A percentile compares a stretch with the other conserved stretches of the same genome.
Conservation (phyloP, 2,329 filamentous ascomycete genomes). For the Colletotrichum sp. region DNA sequence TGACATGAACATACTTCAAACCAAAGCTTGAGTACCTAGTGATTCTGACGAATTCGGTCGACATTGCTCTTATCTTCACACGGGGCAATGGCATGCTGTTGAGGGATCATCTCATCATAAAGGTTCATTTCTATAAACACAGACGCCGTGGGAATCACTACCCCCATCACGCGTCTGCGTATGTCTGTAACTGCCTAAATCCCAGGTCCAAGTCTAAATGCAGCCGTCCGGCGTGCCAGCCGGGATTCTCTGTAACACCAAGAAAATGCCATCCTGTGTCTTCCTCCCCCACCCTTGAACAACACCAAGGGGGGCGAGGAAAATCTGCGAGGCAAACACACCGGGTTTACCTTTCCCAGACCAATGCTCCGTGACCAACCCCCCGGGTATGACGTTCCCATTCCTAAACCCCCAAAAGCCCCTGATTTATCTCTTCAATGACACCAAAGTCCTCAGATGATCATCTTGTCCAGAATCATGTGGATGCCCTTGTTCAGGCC, state of each 20-base stretch:
- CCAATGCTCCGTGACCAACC: background rate
- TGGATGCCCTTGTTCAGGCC: slow-evolving; percentile 63
- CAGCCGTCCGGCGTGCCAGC: background rate
- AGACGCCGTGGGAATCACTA: background rate
- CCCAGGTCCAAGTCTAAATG: background rate
- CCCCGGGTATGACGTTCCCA: background rate
- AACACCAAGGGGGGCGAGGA: background rate
- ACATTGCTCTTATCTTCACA: background rate
- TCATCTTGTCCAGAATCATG: slow-evolving; percentile 73
- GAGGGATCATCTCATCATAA: background rate
- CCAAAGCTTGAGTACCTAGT: background rate
- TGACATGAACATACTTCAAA: background rate
- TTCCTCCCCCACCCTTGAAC: background rate
- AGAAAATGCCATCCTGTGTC: background rate
- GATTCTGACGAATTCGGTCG: background rate
- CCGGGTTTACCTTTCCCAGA: background rate
- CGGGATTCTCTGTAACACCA: background rate
- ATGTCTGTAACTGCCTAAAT: background rate
- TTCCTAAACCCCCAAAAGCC: background rate
- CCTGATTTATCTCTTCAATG: no score
- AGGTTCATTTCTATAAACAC: background rate
- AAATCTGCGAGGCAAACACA: background rate
- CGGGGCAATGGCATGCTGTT: background rate
- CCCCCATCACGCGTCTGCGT: background rate
- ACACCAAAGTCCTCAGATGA: slow-evolving; percentile 22